Evolutionary conservation across 1,139 yeast species (phyloP).

Genomic region (Geotrichum bryndzae): DNA sequence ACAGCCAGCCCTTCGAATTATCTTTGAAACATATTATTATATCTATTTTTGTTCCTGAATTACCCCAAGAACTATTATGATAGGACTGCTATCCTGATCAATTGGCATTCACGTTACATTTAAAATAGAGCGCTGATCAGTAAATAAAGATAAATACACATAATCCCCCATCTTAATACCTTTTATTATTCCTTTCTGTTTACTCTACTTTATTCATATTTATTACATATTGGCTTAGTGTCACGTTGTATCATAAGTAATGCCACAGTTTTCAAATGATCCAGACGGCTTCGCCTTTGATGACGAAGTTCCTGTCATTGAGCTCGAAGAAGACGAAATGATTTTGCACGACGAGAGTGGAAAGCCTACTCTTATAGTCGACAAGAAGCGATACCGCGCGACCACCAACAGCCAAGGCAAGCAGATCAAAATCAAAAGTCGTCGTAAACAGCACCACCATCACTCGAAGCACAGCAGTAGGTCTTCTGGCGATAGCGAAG

Average conservation of each 20-base stretch:
- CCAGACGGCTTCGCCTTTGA: constrained; percentile 11
- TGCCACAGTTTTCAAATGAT: not conserved
- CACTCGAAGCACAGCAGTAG: not conserved
- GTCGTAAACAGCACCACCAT: not conserved
- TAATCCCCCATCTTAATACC: not conserved
- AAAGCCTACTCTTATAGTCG: not conserved
- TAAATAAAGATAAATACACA: not conserved
- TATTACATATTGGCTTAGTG: not conserved
- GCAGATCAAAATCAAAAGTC: not conserved
- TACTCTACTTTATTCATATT: not conserved
- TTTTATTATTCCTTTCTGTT: not conserved
- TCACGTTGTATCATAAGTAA: not conserved
- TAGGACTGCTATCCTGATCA: not conserved
- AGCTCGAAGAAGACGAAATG: constrained; percentile 6
- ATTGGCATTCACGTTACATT: not conserved
- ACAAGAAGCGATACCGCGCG: not conserved
- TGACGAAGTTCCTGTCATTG: constrained; percentile 12
- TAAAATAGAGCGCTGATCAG: not conserved
- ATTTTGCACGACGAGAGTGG: not conserved
- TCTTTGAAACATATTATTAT: not conserved
- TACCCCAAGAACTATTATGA: not conserved
- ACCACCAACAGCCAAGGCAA: not conserved
- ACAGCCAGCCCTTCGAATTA: not conserved
- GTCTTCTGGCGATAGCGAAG: not conserved
- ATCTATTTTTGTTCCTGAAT: not conserved